Base-by-base conservation (phyloP, 1,139 yeast genomes). In the Saccharomyces hybrid region DNA sequence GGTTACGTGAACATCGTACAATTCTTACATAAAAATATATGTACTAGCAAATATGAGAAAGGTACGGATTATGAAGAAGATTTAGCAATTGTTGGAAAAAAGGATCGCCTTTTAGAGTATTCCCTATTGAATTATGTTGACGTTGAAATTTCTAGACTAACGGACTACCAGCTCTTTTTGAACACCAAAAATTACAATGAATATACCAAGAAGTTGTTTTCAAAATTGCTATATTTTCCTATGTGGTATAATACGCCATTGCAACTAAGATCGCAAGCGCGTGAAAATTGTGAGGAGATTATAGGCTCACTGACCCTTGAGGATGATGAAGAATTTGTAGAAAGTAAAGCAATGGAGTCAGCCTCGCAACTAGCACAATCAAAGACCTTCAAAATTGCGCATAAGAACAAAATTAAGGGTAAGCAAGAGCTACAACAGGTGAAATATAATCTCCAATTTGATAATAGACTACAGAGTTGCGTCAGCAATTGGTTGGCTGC, bases 181-280 rank as follows among this genome's bases (percentile, higher is more conserved):
- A 79, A 83, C 59, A 74, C 78, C 32, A 73, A 71, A 34, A 88
- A 88, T 69, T 88, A 85, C 67, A 90, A 83, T 60, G 66, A 73
- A 14, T 81, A 78, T 56, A 81, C 91, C 1, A 74, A 95, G 54
- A 83, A 84, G 49, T 67, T 80, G 28, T 84, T 85, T 65, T 74
- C 80, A 41, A 62, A 72, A 3, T 76, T 82, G 58, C 72, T 88
- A 38, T 88, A 93, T 2, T 88, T 88, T 70, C 96, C 96, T 5
- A 82, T 88, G 84, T 91, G 88, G 80, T 88, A 88, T 68, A 83
- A 83, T 57, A 83, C 87, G 47, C 90, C 96, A 0, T 65, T 85
- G 55, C 74, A 75, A 49, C 77, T 80, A 57, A 75, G 80, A 62
- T 66, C 73, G 38, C 60, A 67, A 20, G 90, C 93, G 1, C 61